Evolutionary conservation across 495 filamentous ascomycete species (phyloP).

Genomic region (Tuber calosporum): DNA sequence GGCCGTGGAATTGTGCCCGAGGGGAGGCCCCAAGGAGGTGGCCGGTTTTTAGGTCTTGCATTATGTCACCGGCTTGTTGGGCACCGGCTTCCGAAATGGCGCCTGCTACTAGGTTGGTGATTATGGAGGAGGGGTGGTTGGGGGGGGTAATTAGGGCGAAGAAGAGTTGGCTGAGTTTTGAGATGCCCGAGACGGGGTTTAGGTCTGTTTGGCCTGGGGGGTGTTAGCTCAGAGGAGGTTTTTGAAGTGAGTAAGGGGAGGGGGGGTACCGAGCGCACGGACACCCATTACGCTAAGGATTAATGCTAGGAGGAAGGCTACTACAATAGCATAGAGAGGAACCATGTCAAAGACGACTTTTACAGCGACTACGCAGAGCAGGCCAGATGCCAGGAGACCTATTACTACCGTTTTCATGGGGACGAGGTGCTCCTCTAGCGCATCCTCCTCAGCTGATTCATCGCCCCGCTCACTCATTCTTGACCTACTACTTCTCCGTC

Average conservation of each 20-base stretch:
- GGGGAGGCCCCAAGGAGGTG: conserved; percentile 87
- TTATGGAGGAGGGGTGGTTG: conserved; percentile 66
- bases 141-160: conserved; percentile 82
- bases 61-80: conserved; percentile 90
- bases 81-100: conserved; percentile 83
- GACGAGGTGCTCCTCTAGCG: conserved; percentile 74
- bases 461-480: conserved; percentile 1
- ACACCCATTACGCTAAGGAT: conserved; percentile 93
- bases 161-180: conserved; percentile 89
- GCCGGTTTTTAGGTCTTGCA: conserved; percentile 97
- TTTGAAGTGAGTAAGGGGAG: background rate
- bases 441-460: conserved; percentile 57
- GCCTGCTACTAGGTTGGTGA: conserved; percentile 92
- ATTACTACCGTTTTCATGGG: conserved; percentile 62
- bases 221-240: conserved; percentile 4
- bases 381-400: conserved; percentile 65
- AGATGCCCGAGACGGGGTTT: conserved; percentile 94
- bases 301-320: conserved; percentile 79
- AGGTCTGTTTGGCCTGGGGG: conserved; percentile 73
- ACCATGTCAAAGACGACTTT: conserved; percentile 67
- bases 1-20: conserved; percentile 92
- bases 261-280: conserved; percentile 57
- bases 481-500: conserved; percentile 8
- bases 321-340: conserved; percentile 63
- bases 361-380: conserved; percentile 72